Conservation (phyloP, 495 filamentous ascomycete genomes). For the Parmelia sp. region DNA sequence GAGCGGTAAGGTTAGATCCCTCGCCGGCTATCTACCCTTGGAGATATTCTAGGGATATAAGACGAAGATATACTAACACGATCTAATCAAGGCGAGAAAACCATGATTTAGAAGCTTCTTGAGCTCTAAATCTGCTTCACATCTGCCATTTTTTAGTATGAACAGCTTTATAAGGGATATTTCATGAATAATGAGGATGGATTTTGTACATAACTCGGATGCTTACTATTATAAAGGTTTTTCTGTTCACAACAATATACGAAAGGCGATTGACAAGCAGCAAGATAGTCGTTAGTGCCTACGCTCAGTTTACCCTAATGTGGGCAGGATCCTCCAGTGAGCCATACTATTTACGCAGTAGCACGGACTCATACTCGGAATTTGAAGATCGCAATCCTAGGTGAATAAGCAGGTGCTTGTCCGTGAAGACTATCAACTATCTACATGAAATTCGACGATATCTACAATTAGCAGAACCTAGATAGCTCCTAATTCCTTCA, state of each 20-base stretch:
- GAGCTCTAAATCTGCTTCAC: neutral
- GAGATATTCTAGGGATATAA: neutral
- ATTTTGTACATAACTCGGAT: no score
- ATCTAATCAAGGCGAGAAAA: neutral
- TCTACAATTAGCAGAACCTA: slow-evolving; percentile 33
- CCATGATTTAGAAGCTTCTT: neutral
- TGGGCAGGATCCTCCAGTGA: no score
- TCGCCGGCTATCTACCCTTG: neutral
- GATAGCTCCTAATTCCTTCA: slow-evolving; percentile 93
- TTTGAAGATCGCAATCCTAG: neutral
- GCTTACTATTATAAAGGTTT: no score
- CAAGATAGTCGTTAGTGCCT: no score
- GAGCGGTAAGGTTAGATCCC: neutral
- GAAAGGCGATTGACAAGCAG: no score
- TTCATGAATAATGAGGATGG: neutral
- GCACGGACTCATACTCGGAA: no score
- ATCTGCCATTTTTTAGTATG: neutral
- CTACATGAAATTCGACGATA: slow-evolving; percentile 3
- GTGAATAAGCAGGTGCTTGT: neutral
- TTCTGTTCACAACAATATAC: no score
- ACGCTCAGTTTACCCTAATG: no score
- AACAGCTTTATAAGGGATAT: neutral
- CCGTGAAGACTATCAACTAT: neutral
- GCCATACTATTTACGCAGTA: no score
- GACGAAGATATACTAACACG: neutral